phyloP scores from a whole-genome alignment of 129 eudicot genomes.

The Gnaphalium uliginosum region DNA sequence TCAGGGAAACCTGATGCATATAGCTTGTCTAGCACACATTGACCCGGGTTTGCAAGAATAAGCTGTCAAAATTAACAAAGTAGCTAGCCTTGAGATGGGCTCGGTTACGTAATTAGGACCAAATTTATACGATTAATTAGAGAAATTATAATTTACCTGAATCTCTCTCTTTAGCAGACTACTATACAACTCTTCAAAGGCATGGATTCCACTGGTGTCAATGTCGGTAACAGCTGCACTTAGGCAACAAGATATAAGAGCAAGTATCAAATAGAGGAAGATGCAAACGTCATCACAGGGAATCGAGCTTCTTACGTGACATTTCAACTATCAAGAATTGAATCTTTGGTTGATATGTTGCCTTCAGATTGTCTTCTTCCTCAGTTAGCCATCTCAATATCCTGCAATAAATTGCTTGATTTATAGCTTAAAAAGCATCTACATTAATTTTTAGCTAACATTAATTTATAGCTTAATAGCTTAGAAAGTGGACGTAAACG shows the following conservation, averaged over 20 bases:
- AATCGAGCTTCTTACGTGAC: constrained; percentile 59
- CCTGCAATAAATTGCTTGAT: constrained; percentile 41
- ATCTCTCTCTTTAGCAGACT: constrained; percentile 61
- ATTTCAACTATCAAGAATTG: constrained; percentile 65
- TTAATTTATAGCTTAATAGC: too few species aligned
- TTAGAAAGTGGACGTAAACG: neutral
- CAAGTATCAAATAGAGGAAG: neutral
- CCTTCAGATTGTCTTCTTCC: constrained; percentile 55
- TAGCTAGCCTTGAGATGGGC: neutral
- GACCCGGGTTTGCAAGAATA: constrained; percentile 78
- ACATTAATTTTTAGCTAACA: too few species aligned
- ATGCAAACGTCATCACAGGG: neutral
- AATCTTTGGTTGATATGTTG: constrained; percentile 44
- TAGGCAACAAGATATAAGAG: constrained; percentile 2
- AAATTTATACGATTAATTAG: neutral
- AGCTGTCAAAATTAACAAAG: constrained; percentile 46
- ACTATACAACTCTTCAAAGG: constrained; percentile 62
- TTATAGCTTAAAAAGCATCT: neutral
- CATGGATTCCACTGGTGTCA: constrained; percentile 75
- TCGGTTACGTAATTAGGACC: neutral
- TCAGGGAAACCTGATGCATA: constrained; percentile 52
- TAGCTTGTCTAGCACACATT: constrained; percentile 68
- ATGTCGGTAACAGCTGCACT: constrained; percentile 70
- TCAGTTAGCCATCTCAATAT: constrained; percentile 76
- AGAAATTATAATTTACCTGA: constrained; percentile 38